A percentile compares a stretch with the other conserved stretches of the same genome.
phyloP scores from a whole-genome alignment of 1,284 basidiomycete species.

The Lignosus rhinocerotis region DNA sequence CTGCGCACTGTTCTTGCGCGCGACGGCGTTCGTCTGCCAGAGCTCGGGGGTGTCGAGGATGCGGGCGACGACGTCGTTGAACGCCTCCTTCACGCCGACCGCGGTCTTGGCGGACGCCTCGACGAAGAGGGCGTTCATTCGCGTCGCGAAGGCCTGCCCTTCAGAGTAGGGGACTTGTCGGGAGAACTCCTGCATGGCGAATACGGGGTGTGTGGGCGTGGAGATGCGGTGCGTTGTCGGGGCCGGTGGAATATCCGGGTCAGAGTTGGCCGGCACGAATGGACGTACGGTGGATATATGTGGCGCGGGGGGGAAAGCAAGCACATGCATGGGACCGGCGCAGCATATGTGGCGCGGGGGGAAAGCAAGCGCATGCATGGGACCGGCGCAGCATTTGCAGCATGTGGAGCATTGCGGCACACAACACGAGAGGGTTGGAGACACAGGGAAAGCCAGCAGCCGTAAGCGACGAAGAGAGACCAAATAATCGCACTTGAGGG shows the following conservation, averaged over 20 bases:
- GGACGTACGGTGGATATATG: no score
- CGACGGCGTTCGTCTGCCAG: constrained; percentile 44
- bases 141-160: constrained; percentile 78
- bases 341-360: no score
- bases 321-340: no score
- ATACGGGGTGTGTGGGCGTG: not conserved
- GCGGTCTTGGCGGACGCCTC: constrained; percentile 90
- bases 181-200: constrained; percentile 71
- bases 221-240: constrained; percentile 3
- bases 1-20: constrained; percentile 6
- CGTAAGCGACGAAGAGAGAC: not conserved
- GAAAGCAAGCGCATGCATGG: no score
- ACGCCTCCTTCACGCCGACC: constrained; percentile 78
- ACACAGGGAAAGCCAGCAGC: not conserved
- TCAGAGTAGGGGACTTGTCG: constrained; percentile 84
- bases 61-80: constrained; percentile 77
- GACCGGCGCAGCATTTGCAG: no score
- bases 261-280: not conserved
- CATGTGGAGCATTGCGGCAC: no score
- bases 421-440: not conserved
- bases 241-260: not conserved
- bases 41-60: constrained; percentile 69
- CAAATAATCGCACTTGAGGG: not conserved
- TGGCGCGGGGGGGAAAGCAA: no score
- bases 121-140: constrained; percentile 83